Base-by-base conservation (phyloP, 495 filamentous ascomycete species). In the Neohortaea acidophila region DNA sequence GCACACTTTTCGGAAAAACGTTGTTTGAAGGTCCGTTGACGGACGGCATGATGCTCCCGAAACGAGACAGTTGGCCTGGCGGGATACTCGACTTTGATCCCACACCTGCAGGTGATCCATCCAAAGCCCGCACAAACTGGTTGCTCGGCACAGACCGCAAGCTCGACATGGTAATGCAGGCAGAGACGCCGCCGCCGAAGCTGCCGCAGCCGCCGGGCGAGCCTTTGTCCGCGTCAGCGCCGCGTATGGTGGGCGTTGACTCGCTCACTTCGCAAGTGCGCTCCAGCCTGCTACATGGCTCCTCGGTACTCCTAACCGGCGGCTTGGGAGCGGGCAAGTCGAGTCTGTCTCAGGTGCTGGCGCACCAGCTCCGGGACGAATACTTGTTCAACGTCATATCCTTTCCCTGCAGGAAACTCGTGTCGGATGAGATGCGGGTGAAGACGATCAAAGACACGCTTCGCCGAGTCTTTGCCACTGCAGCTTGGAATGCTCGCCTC, bases 311-410 rank as follows among this genome's bases (percentile, higher is more conserved):
- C 14, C 54, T 97, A 27, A 84, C 84, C 0, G 89, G 89, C 20
- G 83, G 81, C 4, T 71, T 91, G 26, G 87, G 91, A 2, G 72
- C 84, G 23, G 89, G 89, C 26, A 97, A 97, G 62, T 81, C 83
- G 11, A 72, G 74, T 2, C 66, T 94, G 15, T 65, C 70, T 8
- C 68, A 71, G 13, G 57, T 80, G 1, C 54, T 92, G 8, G 79
- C 73, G 2, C 72, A 75, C 52, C 67, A 66, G 2, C 57, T 93
- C 23, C 70, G 77, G 10, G 61, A 65, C 33, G 69, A 77, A 7
- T 63, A 69, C 31, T 64, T 92, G 0, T 86, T 76, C 51, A 76
- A 87, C 47, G 74, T 76, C 0, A 75, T 75, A 9, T 89, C 86
- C 56, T 82, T 87, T 45, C 72, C 80, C 0, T 93, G 85, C 53